A percentile compares a stretch with the other conserved stretches of the same genome.
These are phyloP conservation scores for Cladorrhinum sp. DNA, from an alignment of 2,329 filamentous ascomycete genomes.

Conservation along the genomic window DNA sequence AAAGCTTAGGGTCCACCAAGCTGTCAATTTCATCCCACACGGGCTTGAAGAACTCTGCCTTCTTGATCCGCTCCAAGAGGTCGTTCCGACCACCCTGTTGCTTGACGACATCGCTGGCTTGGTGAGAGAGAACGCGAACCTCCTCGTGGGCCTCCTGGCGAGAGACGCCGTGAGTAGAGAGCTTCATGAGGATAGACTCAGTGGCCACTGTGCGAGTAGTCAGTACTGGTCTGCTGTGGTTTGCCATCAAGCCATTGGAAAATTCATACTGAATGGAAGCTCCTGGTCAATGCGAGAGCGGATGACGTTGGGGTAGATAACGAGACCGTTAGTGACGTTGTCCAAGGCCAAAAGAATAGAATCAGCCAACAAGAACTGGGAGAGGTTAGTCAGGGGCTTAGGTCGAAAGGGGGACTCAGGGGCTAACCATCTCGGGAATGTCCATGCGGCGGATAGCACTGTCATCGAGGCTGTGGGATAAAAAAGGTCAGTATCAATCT, in stretches of 20 bases:
- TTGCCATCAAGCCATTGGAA: not conserved
- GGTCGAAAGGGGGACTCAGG: not conserved
- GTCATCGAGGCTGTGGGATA: constrained; percentile 75
- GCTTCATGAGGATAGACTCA: constrained; percentile 72
- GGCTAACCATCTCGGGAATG: constrained; percentile 48
- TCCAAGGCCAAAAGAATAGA: constrained; percentile 65
- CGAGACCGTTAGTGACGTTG: constrained; percentile 65
- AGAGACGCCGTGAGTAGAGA: constrained; percentile 66
- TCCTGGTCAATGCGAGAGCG: constrained; percentile 66
- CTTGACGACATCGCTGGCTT: constrained; percentile 47
- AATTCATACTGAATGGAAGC: constrained; percentile 66
- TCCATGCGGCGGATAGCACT: constrained; percentile 62
- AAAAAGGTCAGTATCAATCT: not conserved
- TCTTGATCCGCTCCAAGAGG: constrained; percentile 73
- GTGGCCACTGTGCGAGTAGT: constrained; percentile 19
- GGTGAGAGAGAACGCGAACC: constrained; percentile 68
- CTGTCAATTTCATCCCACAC: constrained; percentile 66
- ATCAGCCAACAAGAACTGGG: constrained; percentile 64
- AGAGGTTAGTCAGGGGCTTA: not conserved
- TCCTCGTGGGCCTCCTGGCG: constrained; percentile 84
- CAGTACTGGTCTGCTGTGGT: not conserved
- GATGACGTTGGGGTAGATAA: constrained; percentile 75
- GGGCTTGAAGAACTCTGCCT: constrained; percentile 68
- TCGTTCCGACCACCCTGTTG: constrained; percentile 71
- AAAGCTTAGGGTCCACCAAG: constrained; percentile 61